These are phyloP conservation scores for Xerocomellus dryophilus DNA, from an alignment of 768 basidiomycete genomes.

Conservation along the genomic window DNA sequence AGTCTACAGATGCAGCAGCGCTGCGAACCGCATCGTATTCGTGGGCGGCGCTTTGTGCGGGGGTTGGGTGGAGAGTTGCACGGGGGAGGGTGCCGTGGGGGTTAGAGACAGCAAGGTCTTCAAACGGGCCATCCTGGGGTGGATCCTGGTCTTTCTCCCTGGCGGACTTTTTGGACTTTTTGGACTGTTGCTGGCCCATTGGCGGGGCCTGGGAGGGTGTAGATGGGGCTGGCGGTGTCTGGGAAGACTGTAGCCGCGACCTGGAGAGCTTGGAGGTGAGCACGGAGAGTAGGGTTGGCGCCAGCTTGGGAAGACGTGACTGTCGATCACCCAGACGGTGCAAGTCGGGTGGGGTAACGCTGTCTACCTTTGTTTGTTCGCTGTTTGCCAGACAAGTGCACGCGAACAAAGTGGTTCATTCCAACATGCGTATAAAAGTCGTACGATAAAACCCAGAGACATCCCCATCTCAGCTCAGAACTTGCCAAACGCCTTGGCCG, in stretches of 20 bases:
- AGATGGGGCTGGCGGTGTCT: conserved; percentile 59
- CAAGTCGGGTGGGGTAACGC: conserved; percentile 22
- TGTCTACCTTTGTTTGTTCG: conserved; percentile 34
- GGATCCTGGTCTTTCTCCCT: conserved; percentile 68
- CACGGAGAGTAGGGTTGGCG: conserved; percentile 76
- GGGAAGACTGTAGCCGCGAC: conserved; percentile 71
- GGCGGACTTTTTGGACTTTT: conserved; percentile 68
- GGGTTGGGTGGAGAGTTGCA: conserved; percentile 38
- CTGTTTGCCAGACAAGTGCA: conserved; percentile 22
- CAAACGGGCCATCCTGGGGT: conserved; percentile 39
- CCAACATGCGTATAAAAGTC: conserved; percentile 24
- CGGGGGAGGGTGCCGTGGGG: conserved; percentile 46
- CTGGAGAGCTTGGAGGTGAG: conserved; percentile 67
- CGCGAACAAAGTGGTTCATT: not conserved
- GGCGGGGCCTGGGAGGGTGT: conserved; percentile 39
- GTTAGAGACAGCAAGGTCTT: conserved; percentile 37
- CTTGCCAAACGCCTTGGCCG: conserved; percentile 91
- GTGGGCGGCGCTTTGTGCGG: conserved; percentile 39
- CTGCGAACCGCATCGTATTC: conserved; percentile 34
- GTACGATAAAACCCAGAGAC: conserved; percentile 10
- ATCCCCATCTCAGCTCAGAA: conserved; percentile 51
- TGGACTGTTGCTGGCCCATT: conserved; percentile 85
- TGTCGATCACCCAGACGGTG: conserved; percentile 29
- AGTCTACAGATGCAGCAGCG: conserved; percentile 33
- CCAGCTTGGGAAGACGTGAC: conserved; percentile 55